Base-by-base conservation (phyloP, 169 alveolate genomes). In the Plasmodium cynomolgi region DNA sequence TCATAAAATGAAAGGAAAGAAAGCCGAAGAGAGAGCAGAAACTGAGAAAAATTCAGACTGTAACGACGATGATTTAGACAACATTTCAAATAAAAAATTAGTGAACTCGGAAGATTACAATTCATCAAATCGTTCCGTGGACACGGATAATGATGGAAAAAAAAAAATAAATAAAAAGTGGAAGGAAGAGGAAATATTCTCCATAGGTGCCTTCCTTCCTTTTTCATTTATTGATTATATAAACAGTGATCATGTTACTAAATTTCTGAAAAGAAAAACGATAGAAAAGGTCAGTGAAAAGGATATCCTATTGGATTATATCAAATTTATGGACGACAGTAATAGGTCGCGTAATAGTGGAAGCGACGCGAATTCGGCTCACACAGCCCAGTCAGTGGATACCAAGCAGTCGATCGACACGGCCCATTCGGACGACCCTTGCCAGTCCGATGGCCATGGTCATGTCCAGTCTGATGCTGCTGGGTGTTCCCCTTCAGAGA, bases 111-210 rank as follows among this genome's bases (percentile, higher is more conserved):
- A 86, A 7, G 74, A 47, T 54, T 75, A 8, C 41, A 34, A 79
- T 54, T 47, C 47, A 26, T 26, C 81, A n/a, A 47, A 73, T 74
- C 56, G 37, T 85, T 77, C 71, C 29, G 20, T 79, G 33, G 80
- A 86, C 81, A 54, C 15, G 23, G 26, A 34, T 26, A 56, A 33
- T 75, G 47, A 23, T n/a, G 81, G 29, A 9, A 62, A 62, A 47
- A 90, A 62, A 90, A 90, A 6, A 80, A 90, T 90, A 80, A 62
- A 90, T 80, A 90, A 90, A 90, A 90, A 90, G 41, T 90, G 94
- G 94, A 79, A 73, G 73, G 94, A 80, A 58, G 94, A 90, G 33
- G 88, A 90, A 90, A 90, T 90, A 41, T 90, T 90, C 83, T 90
- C 94, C 47, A 23, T 90, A 20, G 94, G 94, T 20, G 91, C 83